A percentile compares a stretch with the other conserved stretches of the same genome.
These are phyloP conservation scores for Hymenoscyphus fructigenus DNA, from an alignment of 2,329 filamentous ascomycete genomes.

Conservation along the genomic window DNA sequence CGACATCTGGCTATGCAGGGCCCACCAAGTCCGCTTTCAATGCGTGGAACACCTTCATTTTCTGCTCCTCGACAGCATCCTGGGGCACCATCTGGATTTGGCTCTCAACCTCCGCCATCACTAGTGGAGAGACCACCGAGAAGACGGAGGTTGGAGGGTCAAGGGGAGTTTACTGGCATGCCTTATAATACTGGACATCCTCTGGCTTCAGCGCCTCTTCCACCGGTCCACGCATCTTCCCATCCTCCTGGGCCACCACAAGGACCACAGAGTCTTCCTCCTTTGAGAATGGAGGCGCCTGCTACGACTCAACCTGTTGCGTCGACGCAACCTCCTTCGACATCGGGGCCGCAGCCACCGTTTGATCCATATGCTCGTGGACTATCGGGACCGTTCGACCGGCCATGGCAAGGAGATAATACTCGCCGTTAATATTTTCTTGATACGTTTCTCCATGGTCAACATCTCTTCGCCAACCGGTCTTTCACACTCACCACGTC, in stretches of 20 bases:
- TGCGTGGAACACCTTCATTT: constrained; percentile 27
- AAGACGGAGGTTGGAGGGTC: constrained; percentile 34
- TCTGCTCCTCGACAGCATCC: constrained; percentile 17
- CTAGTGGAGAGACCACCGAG: constrained; percentile 32
- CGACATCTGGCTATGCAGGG: constrained; percentile 51
- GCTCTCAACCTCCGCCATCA: constrained; percentile 19
- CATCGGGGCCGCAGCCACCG: constrained; percentile 23
- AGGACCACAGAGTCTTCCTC: constrained; percentile 31
- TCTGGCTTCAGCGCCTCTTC: constrained; percentile 30
- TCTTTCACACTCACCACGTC: too few relatives aligned
- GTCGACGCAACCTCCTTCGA: constrained; percentile 21
- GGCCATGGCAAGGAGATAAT: constrained; percentile 31
- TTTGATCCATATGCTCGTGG: constrained; percentile 29
- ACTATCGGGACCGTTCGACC: constrained; percentile 25
- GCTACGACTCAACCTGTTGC: constrained; percentile 15
- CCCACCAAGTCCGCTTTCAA: constrained; percentile 49
- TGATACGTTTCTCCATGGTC: not conserved
- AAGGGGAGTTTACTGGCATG: constrained; percentile 32
- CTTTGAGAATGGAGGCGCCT: constrained; percentile 33
- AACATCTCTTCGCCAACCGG: not conserved
- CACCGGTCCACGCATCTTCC: constrained; percentile 29
- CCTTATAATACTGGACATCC: constrained; percentile 28
- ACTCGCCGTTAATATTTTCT: constrained; percentile 21
- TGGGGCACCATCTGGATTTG: constrained; percentile 17
- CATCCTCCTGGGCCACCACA: constrained; percentile 24